Evolutionary conservation across 441 rosid genomes (phyloP), one percentile per base, ranked within the genome.

Genomic region (Pelargonium myrrhifolium): DNA sequence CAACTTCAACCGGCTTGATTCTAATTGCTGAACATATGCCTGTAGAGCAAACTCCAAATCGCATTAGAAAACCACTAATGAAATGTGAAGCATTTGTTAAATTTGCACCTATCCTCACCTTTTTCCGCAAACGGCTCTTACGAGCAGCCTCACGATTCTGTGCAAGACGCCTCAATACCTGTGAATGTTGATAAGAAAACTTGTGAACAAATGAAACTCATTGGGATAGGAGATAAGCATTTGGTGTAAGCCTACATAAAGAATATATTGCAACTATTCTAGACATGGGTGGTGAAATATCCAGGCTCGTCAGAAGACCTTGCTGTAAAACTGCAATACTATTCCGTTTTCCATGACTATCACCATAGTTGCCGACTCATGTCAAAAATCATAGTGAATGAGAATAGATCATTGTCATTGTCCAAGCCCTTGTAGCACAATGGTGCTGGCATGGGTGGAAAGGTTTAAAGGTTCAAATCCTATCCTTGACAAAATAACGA

Each of bases 101-200:
- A 53, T 20, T 21, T 71, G 3, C 67, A 11, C 66, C 59, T 26
- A 49, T 15, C 58, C 62, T 28, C 78, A 92, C 99, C 89, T 95
- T 95, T 78, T 92, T 95, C 74, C 98, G 86, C 78, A 92, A 51
- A 66, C 98, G 99, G 74, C 97, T 87, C 78, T 94, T 94, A 68
- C 96, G 93, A 58, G 99, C 97, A 80, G 97, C 99, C 78, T 94
- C 97, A 1, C 97, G 97, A 35, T 91, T 94, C 79, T 91, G 97
- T 21, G 97, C 97, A 64, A 94, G 97, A 63, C 99, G 88, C 76
- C 97, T 88, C 75, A 88, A 96, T 72, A 87, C 75, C 96, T 91
- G 73, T 45, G 60, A 43, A 78, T 18, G 67, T 64, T 40, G 14
- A 69, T 17, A 65, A 72, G 68, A 65, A 20, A 68, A 37, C 64